Percentiles rank a stretch among this genome's conserved stretches.
These are phyloP conservation scores for Lolium rigidum DNA, from an alignment of 176 grass and related monocot species.

Conservation along the genomic window DNA sequence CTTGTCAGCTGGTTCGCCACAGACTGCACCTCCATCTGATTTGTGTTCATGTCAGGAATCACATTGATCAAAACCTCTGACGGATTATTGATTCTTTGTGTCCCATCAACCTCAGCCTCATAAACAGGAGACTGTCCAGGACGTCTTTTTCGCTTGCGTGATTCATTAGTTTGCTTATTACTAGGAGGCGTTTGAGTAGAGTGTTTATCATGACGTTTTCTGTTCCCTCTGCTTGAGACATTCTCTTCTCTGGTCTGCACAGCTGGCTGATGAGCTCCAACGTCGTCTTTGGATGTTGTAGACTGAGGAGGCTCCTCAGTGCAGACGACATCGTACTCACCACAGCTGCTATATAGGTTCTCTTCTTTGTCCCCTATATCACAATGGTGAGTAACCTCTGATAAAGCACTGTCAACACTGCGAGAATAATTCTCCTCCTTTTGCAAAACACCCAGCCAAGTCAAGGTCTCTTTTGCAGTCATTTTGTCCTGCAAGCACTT, in stretches of 20 bases:
- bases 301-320: constrained; percentile 54
- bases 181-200: constrained; percentile 30
- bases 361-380: constrained; percentile 48
- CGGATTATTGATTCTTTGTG: constrained; percentile 35
- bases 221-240: not conserved
- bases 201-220: constrained; percentile 8
- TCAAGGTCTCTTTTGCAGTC: constrained; percentile 76
- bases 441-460: constrained; percentile 79
- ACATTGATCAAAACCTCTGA: constrained; percentile 33
- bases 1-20: constrained; percentile 27
- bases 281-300: constrained; percentile 62
- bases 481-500: constrained; percentile 74
- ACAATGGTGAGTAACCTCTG: constrained; percentile 39
- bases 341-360: constrained; percentile 56
- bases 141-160: constrained; percentile 28
- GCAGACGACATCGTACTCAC: constrained; percentile 72
- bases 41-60: constrained; percentile 40
- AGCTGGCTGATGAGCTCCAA: constrained; percentile 31
- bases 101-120: constrained; percentile 45
- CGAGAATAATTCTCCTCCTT: constrained; percentile 59
- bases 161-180: constrained; percentile 26
- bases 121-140: not conserved
- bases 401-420: constrained; percentile 43
- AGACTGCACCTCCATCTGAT: constrained; percentile 29
- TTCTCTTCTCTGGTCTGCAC: constrained; percentile 38